A percentile compares a stretch with the other conserved stretches of the same genome.
phyloP scores from a whole-genome alignment of 2,329 filamentous ascomycete genomes.

The Hypoxylon sp. region DNA sequence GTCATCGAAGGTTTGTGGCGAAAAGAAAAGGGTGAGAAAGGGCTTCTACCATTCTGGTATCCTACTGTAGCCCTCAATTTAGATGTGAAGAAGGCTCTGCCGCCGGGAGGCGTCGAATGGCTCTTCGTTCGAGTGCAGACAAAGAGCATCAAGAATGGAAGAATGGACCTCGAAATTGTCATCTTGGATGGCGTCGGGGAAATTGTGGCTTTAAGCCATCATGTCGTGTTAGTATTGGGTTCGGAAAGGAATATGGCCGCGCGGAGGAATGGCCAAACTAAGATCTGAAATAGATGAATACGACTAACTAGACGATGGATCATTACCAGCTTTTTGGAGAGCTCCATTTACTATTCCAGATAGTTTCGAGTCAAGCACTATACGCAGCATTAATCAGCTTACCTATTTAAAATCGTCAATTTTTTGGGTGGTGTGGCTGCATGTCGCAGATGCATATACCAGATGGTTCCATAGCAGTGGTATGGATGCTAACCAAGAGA shows the following conservation, averaged over 20 bases:
- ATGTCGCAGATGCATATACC: too few relatives aligned
- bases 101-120: conserved; percentile 39
- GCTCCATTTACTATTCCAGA: background rate
- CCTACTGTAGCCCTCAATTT: conserved; percentile 46
- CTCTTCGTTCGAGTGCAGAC: conserved; percentile 36
- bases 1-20: conserved; percentile 47
- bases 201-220: conserved; percentile 53
- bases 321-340: background rate
- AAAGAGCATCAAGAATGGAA: conserved; percentile 33
- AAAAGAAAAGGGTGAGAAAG: conserved; percentile 14
- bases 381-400: too few relatives aligned
- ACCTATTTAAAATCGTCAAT: too few relatives aligned
- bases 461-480: too few relatives aligned
- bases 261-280: conserved; percentile 37
- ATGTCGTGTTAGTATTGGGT: conserved; percentile 52
- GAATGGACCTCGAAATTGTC: conserved; percentile 52
- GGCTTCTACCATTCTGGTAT: conserved; percentile 31
- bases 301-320: background rate
- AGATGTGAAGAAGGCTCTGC: conserved; percentile 40
- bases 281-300: conserved; percentile 29
- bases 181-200: conserved; percentile 50
- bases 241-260: conserved; percentile 50
- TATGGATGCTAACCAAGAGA: background rate
- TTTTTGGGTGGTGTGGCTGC: too few relatives aligned
- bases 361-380: background rate